Conservation (phyloP, 2,329 filamentous ascomycete genomes). For the Colletotrichum spaethianum region DNA sequence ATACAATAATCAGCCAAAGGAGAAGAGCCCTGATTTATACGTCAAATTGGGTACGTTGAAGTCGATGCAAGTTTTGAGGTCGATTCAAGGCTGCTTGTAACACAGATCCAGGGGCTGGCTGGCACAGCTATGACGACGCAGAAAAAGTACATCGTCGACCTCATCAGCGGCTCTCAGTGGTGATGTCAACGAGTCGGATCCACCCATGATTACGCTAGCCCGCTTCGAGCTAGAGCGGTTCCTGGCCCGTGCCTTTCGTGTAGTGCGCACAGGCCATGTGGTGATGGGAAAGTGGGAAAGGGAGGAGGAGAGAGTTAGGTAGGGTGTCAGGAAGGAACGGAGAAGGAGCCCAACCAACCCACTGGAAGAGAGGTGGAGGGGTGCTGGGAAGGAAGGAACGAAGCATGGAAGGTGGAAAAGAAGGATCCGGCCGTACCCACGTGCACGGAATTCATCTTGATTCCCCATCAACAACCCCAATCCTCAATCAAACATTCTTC, state of each 20-base stretch:
- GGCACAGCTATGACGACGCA: neutral
- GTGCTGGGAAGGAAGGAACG: neutral
- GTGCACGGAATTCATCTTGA: neutral
- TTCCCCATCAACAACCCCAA: neutral
- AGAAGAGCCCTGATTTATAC: neutral
- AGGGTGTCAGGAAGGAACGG: neutral
- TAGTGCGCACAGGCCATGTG: neutral
- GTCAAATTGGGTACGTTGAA: neutral
- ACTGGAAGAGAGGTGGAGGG: neutral
- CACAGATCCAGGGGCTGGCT: slow-evolving; percentile 2
- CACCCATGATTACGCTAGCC: neutral
- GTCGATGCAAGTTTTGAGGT: neutral
- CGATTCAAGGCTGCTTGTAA: slow-evolving; percentile 1
- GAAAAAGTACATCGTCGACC: slow-evolving; percentile 16
- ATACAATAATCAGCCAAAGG: neutral
- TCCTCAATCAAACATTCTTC: neutral
- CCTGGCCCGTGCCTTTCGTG: slow-evolving; percentile 6
- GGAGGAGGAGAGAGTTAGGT: neutral
- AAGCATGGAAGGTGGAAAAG: neutral
- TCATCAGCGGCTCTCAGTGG: slow-evolving; percentile 31
- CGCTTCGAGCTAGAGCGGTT: neutral
- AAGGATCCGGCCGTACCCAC: neutral
- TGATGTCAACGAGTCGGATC: slow-evolving; percentile 39
- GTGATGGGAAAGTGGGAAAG: neutral
- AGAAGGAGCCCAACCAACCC: too few relatives aligned